Conservation (phyloP, 2,329 filamentous ascomycete species). For the Myriangium duriaei region DNA sequence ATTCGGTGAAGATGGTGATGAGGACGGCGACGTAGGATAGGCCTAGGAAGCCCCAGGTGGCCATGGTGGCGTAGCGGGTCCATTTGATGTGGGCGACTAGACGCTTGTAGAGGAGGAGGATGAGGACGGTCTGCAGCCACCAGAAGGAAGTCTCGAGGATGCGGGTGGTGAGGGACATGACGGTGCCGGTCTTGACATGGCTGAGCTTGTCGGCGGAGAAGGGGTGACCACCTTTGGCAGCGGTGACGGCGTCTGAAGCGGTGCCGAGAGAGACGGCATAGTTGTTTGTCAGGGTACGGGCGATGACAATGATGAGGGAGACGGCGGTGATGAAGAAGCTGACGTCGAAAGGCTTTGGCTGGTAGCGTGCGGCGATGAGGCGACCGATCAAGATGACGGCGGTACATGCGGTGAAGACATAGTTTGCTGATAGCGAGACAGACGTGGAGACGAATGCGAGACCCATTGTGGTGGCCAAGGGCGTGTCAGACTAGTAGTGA, state of each 20-base stretch:
- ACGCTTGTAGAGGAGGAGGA: constrained; percentile 13
- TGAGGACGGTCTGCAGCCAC: constrained; percentile 12
- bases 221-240: background rate
- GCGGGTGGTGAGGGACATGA: constrained; percentile 11
- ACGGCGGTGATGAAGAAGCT: constrained; percentile 8
- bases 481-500: too few relatives aligned
- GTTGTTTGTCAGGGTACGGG: constrained; percentile 1
- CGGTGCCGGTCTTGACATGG: constrained; percentile 10
- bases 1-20: constrained; percentile 26
- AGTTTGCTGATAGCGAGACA: background rate
- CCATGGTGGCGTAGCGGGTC: constrained; percentile 11
- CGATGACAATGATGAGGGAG: constrained; percentile 1
- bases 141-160: constrained; percentile 13
- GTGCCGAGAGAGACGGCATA: constrained; percentile 3
- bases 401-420: constrained; percentile 4
- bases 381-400: constrained; percentile 4
- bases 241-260: background rate
- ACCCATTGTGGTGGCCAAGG: too few relatives aligned
- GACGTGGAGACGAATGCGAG: background rate
- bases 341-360: constrained; percentile 3
- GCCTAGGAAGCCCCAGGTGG: constrained; percentile 16
- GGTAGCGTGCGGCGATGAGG: constrained; percentile 3
- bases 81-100: constrained; percentile 12
- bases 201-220: background rate
- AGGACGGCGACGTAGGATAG: constrained; percentile 23